These are phyloP conservation scores for Effrenium voratum DNA, from an alignment of 73 alveolate species.

Conservation along the genomic window DNA sequence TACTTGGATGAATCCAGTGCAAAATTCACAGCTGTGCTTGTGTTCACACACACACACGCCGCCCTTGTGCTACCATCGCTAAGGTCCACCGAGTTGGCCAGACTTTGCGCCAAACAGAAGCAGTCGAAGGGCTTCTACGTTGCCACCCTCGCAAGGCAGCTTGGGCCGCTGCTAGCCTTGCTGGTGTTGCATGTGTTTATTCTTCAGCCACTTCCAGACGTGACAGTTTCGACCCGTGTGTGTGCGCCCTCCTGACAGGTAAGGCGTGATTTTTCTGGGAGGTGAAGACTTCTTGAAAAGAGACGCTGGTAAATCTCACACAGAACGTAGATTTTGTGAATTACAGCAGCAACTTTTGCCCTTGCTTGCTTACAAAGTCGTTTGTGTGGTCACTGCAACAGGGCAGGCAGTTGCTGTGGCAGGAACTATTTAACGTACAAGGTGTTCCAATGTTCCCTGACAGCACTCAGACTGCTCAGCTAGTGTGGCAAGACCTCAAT, in stretches of 20 bases:
- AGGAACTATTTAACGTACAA: background rate
- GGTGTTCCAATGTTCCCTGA: background rate
- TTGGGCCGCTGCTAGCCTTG: too few relatives aligned
- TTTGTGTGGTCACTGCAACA: background rate
- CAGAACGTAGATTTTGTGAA: background rate
- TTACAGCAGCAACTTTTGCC: background rate
- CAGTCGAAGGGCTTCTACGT: background rate
- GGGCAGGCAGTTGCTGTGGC: background rate
- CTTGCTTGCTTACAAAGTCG: background rate
- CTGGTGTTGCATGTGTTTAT: too few relatives aligned
- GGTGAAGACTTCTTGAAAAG: background rate
- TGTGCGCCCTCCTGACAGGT: too few relatives aligned
- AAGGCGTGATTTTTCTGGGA: background rate
- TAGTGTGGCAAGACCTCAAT: background rate
- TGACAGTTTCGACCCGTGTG: too few relatives aligned
- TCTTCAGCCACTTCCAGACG: too few relatives aligned
- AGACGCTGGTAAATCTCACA: background rate
- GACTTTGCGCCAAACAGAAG: background rate
- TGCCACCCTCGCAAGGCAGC: too few relatives aligned
- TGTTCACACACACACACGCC: too few relatives aligned
- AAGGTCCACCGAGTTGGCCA: background rate
- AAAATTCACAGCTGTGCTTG: background rate
- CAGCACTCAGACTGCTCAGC: background rate
- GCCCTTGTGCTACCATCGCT: too few relatives aligned
- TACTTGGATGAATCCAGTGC: too few relatives aligned